Base-by-base conservation (phyloP, 2,329 filamentous ascomycete species). In the Diplodia corticola region DNA sequence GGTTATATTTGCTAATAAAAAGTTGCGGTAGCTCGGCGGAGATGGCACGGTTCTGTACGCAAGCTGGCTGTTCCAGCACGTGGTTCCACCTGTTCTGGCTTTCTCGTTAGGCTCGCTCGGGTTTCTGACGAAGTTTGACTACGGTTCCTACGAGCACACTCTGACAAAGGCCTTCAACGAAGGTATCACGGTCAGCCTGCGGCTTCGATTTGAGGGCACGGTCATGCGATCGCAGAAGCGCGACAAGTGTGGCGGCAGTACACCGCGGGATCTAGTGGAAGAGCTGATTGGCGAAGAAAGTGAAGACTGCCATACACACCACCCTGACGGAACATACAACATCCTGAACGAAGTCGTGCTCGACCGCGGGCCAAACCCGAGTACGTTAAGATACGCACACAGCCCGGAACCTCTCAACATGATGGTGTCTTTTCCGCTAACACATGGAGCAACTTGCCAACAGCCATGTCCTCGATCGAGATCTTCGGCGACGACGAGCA, bases 271-370 rank as follows among this genome's bases (percentile, higher is more conserved):
- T 77, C 80, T 98, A 7, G 90, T 97, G 1, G 93, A 97, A 75
- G 93, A 98, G 75, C 80, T 98, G 55, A 89, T 97, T 59, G 93
- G 92, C 5, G 91, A 94, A 74, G 92, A 94, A 79, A 87, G 87
- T 55, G 92, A 93, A 53, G 91, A 96, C 72, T 88, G 91, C 71
- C 87, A 89, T 70, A 98, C 94, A 0, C 95, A 98, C 80, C 85
- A 83, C 49, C 93, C 93, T 0, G 92, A 95, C 71, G 88, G 88
- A 46, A 93, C 91, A 1, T 92, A 89, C 76, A 92, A 97, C 77
- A 96, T 98, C 67, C 81, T 99, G 69, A 99, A 99, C 73, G 95
- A 99, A 76, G 88, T 98, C n/a, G 94, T 99, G 9, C 88, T 98
- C 33, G 95, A 99, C 74, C 86, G 95, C 20, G 95, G 95, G 0